Evolutionary conservation across 2,329 filamentous ascomycete genomes (phyloP), one percentile per base, ranked within the genome.

Genomic region (Emericellopsis cladophorae): DNA sequence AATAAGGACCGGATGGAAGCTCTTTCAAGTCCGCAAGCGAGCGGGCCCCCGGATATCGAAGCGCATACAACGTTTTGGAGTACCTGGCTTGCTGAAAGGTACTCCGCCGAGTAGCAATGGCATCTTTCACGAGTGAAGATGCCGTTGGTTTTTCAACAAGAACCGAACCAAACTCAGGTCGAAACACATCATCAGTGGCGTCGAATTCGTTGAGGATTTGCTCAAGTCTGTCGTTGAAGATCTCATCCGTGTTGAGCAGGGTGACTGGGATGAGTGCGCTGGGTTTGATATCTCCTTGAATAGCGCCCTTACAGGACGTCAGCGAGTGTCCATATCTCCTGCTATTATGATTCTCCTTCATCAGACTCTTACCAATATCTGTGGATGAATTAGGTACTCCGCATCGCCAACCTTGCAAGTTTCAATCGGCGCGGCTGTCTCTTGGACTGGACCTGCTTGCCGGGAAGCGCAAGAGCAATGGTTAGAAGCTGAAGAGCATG

Each of bases 191-290:
- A 40, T 65, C 62, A 12, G 54, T 51, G 4, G 46, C 42, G 12
- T 58, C 54, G 8, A 62, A 57, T 2, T 57, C 45, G 2, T 53
- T 42, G 8, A 65, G 45, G 2, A 58, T 51, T 5, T 47, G 49
- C 6, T 64, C 59, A 3, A 65, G 45, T n/a, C 62, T 49, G 15
- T 50, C 50, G 40, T 51, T 50, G 40, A 58, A 60, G 36, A 65
- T 49, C 46, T 65, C 60, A 5, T 57, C 49, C 1, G 61, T 58
- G 22, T 55, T 55, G 7, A 65, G 52, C 5, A 65, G 52, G 11
- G 62, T 64, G 16, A 65, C 59, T 8, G 62, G 62, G 14, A 65
- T 51, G 11, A 65, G 49, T 39, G 55, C 58, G 42, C 65, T 61
- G 1, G 62, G 55, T 18, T 63, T 58, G 44, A 65, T 64, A 26